These are phyloP conservation scores for Xylaria sp. DNA, from an alignment of 2,329 filamentous ascomycete species.

Conservation along the genomic window DNA sequence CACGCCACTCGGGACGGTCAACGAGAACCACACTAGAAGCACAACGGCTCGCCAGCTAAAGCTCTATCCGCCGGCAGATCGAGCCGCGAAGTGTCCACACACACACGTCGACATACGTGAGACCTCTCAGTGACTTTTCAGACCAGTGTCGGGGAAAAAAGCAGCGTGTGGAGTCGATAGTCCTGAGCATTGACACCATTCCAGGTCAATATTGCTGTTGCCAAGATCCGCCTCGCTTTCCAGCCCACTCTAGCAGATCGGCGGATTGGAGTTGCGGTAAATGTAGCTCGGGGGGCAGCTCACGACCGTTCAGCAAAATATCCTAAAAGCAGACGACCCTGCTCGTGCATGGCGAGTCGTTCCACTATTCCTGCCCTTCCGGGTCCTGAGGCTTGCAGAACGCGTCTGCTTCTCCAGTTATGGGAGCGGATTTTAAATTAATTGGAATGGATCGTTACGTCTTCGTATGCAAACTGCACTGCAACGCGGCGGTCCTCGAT, in stretches of 20 bases:
- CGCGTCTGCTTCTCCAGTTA: conserved; percentile 21
- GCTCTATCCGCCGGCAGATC: conserved; percentile 33
- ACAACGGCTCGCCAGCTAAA: conserved; percentile 32
- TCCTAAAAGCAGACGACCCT: conserved; percentile 40
- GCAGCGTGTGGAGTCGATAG: conserved; percentile 30
- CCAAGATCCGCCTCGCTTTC: conserved; percentile 40
- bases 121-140: neutral
- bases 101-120: conserved; percentile 5
- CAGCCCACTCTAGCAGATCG: conserved; percentile 31
- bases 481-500: conserved; percentile 20
- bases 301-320: conserved; percentile 36
- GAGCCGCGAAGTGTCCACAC: conserved; percentile 22
- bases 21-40: conserved; percentile 22
- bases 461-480: conserved; percentile 21
- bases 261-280: conserved; percentile 25
- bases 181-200: conserved; percentile 28
- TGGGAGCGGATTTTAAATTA: conserved; percentile 34
- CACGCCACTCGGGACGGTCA: conserved; percentile 23
- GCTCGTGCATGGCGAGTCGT: conserved; percentile 32
- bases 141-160: neutral
- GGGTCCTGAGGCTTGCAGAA: conserved; percentile 23
- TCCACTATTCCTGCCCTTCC: conserved; percentile 17
- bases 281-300: conserved; percentile 22
- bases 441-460: conserved; percentile 41
- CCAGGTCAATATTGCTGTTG: conserved; percentile 31